These are phyloP conservation scores for Mortierella sp. DNA, from an alignment of 371 early-diverging fungal species.

Conservation along the genomic window DNA sequence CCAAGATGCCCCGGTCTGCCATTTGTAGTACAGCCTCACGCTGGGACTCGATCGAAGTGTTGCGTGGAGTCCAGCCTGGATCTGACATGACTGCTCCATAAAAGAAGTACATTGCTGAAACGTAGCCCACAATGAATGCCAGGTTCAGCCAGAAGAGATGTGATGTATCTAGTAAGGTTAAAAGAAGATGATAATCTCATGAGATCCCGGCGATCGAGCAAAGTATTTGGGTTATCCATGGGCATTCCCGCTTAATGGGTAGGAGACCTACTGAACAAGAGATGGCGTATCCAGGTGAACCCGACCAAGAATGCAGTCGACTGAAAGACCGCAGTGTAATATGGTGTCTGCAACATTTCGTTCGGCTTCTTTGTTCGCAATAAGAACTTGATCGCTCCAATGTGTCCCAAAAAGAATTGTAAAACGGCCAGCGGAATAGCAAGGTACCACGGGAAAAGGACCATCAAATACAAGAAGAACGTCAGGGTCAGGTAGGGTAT, in stretches of 20 bases:
- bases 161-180: slow-evolving; percentile 64
- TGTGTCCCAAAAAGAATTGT: slow-evolving; percentile 66
- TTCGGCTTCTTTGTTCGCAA: slow-evolving; percentile 63
- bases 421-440: slow-evolving; percentile 73
- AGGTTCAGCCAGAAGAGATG: slow-evolving; percentile 70
- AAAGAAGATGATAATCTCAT: background rate
- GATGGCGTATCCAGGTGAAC: slow-evolving; percentile 65
- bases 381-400: slow-evolving; percentile 70
- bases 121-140: slow-evolving; percentile 67
- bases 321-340: slow-evolving; percentile 87
- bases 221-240: too few relatives aligned
- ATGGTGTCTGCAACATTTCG: slow-evolving; percentile 81
- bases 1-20: slow-evolving; percentile 75
- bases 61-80: slow-evolving; percentile 84
- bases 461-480: slow-evolving; percentile 65
- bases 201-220: too few relatives aligned
- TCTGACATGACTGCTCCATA: slow-evolving; percentile 78
- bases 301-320: slow-evolving; percentile 78
- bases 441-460: slow-evolving; percentile 79
- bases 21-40: slow-evolving; percentile 68
- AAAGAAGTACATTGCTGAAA: slow-evolving; percentile 73
- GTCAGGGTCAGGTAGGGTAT: slow-evolving; percentile 77
- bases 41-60: slow-evolving; percentile 57
- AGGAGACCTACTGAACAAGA: slow-evolving; percentile 37
- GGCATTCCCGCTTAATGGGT: too few relatives aligned